Base-by-base conservation (phyloP, 139 green algal species). In the Chlorella vulgaris region DNA sequence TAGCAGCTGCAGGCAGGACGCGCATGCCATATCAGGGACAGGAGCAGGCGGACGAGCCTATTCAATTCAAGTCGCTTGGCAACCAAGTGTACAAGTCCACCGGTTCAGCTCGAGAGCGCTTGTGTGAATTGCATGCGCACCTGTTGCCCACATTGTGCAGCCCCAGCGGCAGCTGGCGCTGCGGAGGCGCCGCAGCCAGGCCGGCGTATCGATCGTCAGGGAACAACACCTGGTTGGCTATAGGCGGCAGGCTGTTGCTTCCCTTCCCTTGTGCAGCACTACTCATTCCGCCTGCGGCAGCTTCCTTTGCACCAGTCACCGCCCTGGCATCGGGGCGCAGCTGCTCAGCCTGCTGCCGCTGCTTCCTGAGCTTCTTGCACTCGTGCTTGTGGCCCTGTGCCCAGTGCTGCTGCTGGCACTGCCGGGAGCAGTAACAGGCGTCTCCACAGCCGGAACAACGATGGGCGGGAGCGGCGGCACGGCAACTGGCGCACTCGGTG, bases 371-470 rank as follows among this genome's bases (percentile, higher is more conserved):
- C 53, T 86, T 55, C 67, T 78, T 85, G 85, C 85, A 88, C 7
- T 68, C 69, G 7, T 18, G 38, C 65, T 87, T 88, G 76, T 88
- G 85, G 35, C 81, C 81, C 4, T 33, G 68, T 40, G 61, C 50
- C 85, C 85, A 88, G 39, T 86, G 38, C 4, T 43, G 38, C 70
- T 82, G 74, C 69, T 88, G 85, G 70, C 85, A 88, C n/a, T 51
- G 13, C 7, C 35, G 39, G 2, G 53, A 69, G 73, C 73, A 79
- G 73, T 69, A 79, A 33, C 51, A 50, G 0, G 42, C 53, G 22
- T 8, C n/a, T 24, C 35, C n/a, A 35, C 73, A 79, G 0, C 51
- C 73, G 1, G 24, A 28, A 60, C 73, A 79, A 13, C 73, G 53
- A 13, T 31, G 38, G 3, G 50, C 10, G 0, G 73, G 73, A 3